These are phyloP conservation scores for Tuber borchii DNA, from an alignment of 495 filamentous ascomycete species.

Conservation along the genomic window DNA sequence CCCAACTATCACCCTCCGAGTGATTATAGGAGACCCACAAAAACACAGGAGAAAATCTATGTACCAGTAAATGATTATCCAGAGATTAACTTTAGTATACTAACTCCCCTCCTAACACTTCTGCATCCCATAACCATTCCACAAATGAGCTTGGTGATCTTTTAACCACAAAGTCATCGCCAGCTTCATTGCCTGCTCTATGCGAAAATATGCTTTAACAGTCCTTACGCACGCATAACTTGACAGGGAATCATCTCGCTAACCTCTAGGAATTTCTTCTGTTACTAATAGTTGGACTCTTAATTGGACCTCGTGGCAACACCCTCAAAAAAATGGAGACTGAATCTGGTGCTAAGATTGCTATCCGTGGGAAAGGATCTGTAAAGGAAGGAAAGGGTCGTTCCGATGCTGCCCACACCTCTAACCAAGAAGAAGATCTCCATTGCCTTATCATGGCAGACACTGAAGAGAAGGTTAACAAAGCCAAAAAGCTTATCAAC, in stretches of 20 bases:
- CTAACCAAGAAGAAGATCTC: conserved; percentile 98
- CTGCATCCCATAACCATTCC: conserved; percentile 9
- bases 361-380: conserved; percentile 97
- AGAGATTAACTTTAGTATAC: conserved; percentile 99
- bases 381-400: conserved; percentile 99
- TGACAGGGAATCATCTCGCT: conserved; percentile 53
- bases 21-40: conserved; percentile 95
- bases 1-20: conserved; percentile 96
- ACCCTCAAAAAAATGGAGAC: conserved; percentile 99
- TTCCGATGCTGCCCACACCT: conserved; percentile 95
- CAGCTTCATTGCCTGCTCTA: conserved; percentile 38
- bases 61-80: conserved; percentile 99
- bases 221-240: conserved; percentile 21
- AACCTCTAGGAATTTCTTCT: conserved; percentile 70
- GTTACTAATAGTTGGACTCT: conserved; percentile 94
- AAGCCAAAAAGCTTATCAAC: conserved; percentile 93
- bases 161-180: conserved; percentile 41
- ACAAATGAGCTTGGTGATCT: conserved; percentile 1
- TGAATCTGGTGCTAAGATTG: conserved; percentile 95
- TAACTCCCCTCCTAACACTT: conserved; percentile 65
- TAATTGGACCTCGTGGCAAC: conserved; percentile 99
- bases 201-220: conserved; percentile 11
- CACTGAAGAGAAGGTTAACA: conserved; percentile 96
- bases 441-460: conserved; percentile 99
- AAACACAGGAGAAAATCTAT: conserved; percentile 99